phyloP scores from a whole-genome alignment of 208 protist species.

The Lotmaria passim region DNA sequence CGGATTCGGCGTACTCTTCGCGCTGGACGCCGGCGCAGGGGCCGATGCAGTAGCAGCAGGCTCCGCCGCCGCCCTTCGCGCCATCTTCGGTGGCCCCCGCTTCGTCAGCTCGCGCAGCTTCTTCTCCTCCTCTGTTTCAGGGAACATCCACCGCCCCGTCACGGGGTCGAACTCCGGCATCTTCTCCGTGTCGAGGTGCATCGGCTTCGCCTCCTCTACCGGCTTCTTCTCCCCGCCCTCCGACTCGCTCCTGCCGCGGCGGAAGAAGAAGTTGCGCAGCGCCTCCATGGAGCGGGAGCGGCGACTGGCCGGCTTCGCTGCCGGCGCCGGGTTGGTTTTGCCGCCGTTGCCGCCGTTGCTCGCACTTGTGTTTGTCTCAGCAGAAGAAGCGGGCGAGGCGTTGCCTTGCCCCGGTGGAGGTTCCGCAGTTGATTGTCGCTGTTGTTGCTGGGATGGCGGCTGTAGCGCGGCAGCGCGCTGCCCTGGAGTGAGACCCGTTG shows the following conservation, averaged over 20 bases:
- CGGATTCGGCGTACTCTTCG: not conserved
- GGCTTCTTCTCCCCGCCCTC: conserved; percentile 10
- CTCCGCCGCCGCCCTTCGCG: conserved; percentile 11
- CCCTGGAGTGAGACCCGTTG: not conserved
- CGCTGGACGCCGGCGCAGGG: conserved; percentile 12
- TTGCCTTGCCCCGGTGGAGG: conserved; percentile 1
- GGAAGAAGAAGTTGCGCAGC: conserved; percentile 55
- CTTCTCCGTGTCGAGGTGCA: conserved; percentile 88
- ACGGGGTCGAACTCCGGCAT: conserved; percentile 76
- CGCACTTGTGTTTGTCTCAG: not conserved
- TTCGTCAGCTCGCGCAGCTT: conserved; percentile 62
- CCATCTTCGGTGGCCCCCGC: conserved; percentile 70
- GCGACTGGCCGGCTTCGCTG: conserved; percentile 17
- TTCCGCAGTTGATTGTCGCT: not conserved
- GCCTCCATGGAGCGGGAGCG: conserved; percentile 72
- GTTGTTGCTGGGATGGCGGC: conserved; percentile 4
- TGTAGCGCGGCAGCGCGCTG: conserved; percentile 19
- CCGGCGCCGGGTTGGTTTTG: conserved; percentile 5
- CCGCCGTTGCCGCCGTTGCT: not conserved
- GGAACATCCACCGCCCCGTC: conserved; percentile 82
- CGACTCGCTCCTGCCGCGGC: conserved; percentile 40
- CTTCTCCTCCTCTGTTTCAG: conserved; percentile 85
- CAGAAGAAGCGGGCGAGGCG: not conserved
- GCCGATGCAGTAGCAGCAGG: conserved; percentile 7
- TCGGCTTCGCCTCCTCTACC: conserved; percentile 78